Base-by-base conservation (phyloP, 176 grass and related monocot species). In the Cymbopogon citratus region DNA sequence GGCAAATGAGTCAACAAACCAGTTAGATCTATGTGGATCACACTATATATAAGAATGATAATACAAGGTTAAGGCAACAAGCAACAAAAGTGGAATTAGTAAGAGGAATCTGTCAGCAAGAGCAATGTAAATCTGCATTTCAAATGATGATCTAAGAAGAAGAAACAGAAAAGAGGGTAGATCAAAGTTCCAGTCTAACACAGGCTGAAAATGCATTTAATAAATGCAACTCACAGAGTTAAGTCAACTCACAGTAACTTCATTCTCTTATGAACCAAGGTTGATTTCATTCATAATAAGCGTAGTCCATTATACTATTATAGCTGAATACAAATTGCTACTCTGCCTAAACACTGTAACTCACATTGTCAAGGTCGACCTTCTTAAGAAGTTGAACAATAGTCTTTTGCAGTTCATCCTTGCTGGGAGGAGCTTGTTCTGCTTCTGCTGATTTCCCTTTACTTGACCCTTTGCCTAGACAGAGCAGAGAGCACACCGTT, bases 351-450 rank as follows among this genome's bases (percentile, higher is more conserved):
- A 31, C 18, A 41, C 9, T 28, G 46, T 56, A 74, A 69, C 91
- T 65, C 74, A 95, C 95, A 76, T 48, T 90, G 51, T 95, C 90
- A n/a, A 98, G 88, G 75, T 98, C 87, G 31, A 95, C 88, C 79
- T 88, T 89, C 61, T 88, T 93, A 51, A 98, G 87, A 83, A 98
- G 86, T 69, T 79, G 75, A 74, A 69, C 63, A 68, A 95, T 89
- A 44, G 91, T 90, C 60, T 88, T 91, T 56, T 83, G 88, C 74
- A 98, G 63, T 48, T 98, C 90, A 73, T 87, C 85, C 79, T 90
- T 91, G 69, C 62, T 89, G 67, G 95, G 95, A 34, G 75, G 78
- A 78, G 25, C 40, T 16, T 64, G 62, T 63, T 49, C 71, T 73
- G 51, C 39, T 81, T 84, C 90, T 43, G 56, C 33, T 40, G 74